phyloP scores from a whole-genome alignment of 2,329 filamentous ascomycete species.

The Westerdykella aurantiaca region DNA sequence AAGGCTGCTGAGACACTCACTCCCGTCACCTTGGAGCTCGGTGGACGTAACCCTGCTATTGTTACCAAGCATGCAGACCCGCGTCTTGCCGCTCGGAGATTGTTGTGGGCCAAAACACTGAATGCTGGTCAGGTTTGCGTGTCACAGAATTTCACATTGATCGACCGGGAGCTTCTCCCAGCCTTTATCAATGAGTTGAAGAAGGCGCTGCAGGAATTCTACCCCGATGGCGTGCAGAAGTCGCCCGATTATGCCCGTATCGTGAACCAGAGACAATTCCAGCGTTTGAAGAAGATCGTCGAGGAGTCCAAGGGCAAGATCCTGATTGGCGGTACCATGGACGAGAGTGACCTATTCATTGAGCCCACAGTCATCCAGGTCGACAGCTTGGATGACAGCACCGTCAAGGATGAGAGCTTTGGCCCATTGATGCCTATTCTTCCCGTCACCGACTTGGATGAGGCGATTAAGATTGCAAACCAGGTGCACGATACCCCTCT shows the following conservation, averaged over 20 bases:
- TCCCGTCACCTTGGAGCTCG: constrained; percentile 82
- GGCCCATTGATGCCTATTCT: constrained; percentile 86
- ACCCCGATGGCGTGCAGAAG: constrained; percentile 72
- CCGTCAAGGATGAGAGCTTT: constrained; percentile 82
- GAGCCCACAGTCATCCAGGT: constrained; percentile 91
- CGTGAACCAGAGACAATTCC: constrained; percentile 72
- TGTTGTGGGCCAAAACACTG: constrained; percentile 82
- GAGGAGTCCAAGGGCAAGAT: constrained; percentile 78
- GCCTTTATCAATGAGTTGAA: constrained; percentile 71
- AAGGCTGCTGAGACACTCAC: constrained; percentile 57
- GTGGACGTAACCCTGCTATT: constrained; percentile 87
- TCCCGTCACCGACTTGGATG: constrained; percentile 70
- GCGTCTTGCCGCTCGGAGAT: constrained; percentile 70
- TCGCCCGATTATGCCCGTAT: constrained; percentile 76
- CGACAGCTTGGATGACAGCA: constrained; percentile 64
- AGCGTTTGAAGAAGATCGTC: constrained; percentile 84
- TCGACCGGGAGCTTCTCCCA: constrained; percentile 67
- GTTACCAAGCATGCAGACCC: constrained; percentile 78
- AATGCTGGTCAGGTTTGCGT: constrained; percentile 91
- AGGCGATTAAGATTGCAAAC: constrained; percentile 79
- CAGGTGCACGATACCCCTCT: constrained; percentile 77
- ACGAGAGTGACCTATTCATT: constrained; percentile 75
- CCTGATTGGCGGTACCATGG: constrained; percentile 76
- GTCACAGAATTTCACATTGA: constrained; percentile 84
- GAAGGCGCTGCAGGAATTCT: constrained; percentile 67